Percentiles rank a stretch among this genome's conserved stretches.
These are phyloP conservation scores for Candida tunisiensis DNA, from an alignment of 1,139 yeast species.

Conservation along the genomic window DNA sequence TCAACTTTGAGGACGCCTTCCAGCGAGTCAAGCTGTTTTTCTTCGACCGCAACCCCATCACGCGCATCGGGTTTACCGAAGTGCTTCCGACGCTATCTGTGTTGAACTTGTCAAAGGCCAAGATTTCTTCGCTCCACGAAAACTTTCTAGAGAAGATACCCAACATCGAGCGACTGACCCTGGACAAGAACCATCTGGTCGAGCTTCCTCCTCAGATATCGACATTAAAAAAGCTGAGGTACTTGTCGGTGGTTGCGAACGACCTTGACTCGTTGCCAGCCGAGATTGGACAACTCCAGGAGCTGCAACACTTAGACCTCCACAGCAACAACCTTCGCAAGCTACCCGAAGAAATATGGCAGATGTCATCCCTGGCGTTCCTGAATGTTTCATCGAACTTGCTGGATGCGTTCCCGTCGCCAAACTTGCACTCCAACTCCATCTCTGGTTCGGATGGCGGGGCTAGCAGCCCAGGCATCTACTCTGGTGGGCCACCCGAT, in stretches of 20 bases:
- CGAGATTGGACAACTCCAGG: conserved; percentile 41
- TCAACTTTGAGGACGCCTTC: conserved; percentile 39
- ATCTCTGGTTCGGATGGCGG: not conserved
- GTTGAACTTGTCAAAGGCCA: conserved; percentile 67
- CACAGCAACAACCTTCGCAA: conserved; percentile 72
- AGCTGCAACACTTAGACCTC: conserved; percentile 55
- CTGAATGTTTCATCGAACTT: conserved; percentile 74
- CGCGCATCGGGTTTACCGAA: conserved; percentile 49
- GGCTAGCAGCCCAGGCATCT: too few species aligned
- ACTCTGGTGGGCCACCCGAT: too few species aligned
- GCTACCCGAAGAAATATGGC: conserved; percentile 57
- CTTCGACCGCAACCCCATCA: conserved; percentile 65
- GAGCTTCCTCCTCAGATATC: conserved; percentile 60
- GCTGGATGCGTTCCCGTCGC: conserved; percentile 46
- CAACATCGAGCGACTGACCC: conserved; percentile 52
- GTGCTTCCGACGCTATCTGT: conserved; percentile 48
- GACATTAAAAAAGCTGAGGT: conserved; percentile 37
- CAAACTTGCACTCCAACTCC: conserved; percentile 6
- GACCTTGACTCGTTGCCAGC: conserved; percentile 60
- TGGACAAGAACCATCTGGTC: conserved; percentile 75
- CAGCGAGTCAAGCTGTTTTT: conserved; percentile 18
- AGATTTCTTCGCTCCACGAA: conserved; percentile 55
- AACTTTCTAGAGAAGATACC: conserved; percentile 46
- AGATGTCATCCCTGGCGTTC: conserved; percentile 34
- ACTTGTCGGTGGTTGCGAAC: conserved; percentile 58